A percentile compares a stretch with the other conserved stretches of the same genome.
Evolutionary conservation across 768 basidiomycete genomes (phyloP).

Genomic region (Myochromella boudieri): DNA sequence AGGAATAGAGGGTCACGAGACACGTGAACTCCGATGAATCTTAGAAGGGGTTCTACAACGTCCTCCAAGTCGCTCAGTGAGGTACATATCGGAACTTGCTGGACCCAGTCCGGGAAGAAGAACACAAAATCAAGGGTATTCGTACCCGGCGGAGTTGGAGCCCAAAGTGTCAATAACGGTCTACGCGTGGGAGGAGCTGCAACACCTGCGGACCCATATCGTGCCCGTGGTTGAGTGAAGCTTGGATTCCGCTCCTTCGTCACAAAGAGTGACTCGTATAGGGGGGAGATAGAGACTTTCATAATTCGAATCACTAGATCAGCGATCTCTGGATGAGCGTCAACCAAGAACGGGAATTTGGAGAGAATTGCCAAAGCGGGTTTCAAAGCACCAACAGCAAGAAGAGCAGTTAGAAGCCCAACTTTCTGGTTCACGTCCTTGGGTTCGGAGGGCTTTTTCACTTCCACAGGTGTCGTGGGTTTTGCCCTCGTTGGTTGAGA

Average conservation of each 20-base stretch:
- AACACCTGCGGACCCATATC: conserved; percentile 61
- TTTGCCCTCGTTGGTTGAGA: conserved; percentile 39
- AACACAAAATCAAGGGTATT: conserved; percentile 77
- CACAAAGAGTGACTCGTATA: conserved; percentile 58
- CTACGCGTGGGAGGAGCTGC: conserved; percentile 56
- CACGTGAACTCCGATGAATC: conserved; percentile 77
- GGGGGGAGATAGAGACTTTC: conserved; percentile 61
- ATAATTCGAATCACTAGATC: conserved; percentile 83
- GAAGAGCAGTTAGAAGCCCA: conserved; percentile 73
- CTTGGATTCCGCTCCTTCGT: conserved; percentile 61
- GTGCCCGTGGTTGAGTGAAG: conserved; percentile 61
- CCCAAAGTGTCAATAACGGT: conserved; percentile 67
- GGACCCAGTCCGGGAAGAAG: conserved; percentile 87
- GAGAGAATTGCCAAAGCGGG: conserved; percentile 78
- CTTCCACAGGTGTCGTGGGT: conserved; percentile 34
- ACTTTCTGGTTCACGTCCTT: conserved; percentile 74
- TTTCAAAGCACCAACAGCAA: conserved; percentile 81
- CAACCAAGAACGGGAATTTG: conserved; percentile 82
- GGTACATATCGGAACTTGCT: conserved; percentile 65
- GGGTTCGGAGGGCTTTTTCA: conserved; percentile 32
- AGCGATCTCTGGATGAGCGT: conserved; percentile 79
- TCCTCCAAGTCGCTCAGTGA: conserved; percentile 68
- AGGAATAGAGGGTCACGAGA: conserved; percentile 77
- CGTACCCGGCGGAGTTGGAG: conserved; percentile 82
- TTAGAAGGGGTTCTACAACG: conserved; percentile 78